Evolutionary conservation across 2,329 filamentous ascomycete genomes (phyloP).

Genomic region (Botrytis paeoniae): DNA sequence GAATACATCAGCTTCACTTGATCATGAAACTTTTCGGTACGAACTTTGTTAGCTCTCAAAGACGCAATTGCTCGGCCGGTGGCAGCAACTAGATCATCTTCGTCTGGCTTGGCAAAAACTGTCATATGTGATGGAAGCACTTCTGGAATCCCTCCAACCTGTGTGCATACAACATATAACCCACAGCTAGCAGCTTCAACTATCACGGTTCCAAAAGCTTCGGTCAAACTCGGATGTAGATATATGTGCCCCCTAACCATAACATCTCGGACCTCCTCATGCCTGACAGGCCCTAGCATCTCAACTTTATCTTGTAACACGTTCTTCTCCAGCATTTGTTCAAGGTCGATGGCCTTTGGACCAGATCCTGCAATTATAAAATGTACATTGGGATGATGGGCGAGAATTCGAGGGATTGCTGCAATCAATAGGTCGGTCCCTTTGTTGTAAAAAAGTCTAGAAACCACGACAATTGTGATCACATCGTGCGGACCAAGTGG

Average conservation of each 20-base stretch:
- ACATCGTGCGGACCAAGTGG: constrained; percentile 77
- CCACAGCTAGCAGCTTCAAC: constrained; percentile 96
- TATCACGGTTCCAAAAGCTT: constrained; percentile 96
- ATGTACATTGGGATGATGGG: constrained; percentile 84
- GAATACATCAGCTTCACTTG: constrained; percentile 99
- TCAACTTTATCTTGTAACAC: constrained; percentile 91
- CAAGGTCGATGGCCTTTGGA: constrained; percentile 93
- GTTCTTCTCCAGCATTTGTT: constrained; percentile 96
- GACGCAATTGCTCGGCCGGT: constrained; percentile 86
- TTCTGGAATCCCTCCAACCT: constrained; percentile 94
- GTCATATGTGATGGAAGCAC: constrained; percentile 97
- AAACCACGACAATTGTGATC: constrained; percentile 96
- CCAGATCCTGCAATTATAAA: constrained; percentile 97
- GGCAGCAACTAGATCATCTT: constrained; percentile 87
- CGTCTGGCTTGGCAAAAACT: constrained; percentile 92
- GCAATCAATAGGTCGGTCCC: constrained; percentile 96
- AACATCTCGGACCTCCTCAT: constrained; percentile 94
- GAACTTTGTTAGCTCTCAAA: constrained; percentile 79
- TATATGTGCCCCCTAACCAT: constrained; percentile 98
- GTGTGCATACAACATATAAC: constrained; percentile 92
- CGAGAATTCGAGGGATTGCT: constrained; percentile 87
- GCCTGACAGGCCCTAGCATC: constrained; percentile 85
- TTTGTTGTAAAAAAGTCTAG: constrained; percentile 97
- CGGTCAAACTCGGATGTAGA: constrained; percentile 88
- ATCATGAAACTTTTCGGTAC: constrained; percentile 92